Evolutionary conservation across 768 basidiomycete genomes (phyloP).

Genomic region (Pleurotus cornucopiae): DNA sequence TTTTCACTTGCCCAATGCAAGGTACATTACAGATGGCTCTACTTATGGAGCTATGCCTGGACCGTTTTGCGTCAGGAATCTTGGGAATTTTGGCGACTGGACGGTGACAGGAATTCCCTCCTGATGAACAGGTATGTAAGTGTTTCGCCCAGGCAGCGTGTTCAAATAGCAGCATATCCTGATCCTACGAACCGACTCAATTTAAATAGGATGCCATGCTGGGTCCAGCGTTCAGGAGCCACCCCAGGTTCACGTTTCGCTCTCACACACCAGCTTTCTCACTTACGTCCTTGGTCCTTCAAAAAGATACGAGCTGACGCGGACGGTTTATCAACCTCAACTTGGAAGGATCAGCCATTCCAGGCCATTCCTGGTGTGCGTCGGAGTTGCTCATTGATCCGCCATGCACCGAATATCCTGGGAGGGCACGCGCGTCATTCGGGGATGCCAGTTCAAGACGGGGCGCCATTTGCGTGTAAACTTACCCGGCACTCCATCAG

Average conservation of each 20-base stretch:
- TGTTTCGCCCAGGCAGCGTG: background rate
- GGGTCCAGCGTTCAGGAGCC: too few species aligned
- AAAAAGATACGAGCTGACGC: background rate
- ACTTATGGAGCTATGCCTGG: background rate
- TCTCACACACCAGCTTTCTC: too few species aligned
- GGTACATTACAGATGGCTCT: constrained; percentile 1
- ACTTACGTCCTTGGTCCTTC: background rate
- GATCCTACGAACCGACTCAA: too few species aligned
- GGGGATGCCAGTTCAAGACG: background rate
- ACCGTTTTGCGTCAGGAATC: background rate
- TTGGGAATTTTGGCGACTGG: background rate
- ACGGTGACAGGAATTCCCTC: background rate
- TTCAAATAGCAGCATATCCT: background rate
- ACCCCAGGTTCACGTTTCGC: too few species aligned
- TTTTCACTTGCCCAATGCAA: background rate
- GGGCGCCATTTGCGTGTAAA: background rate
- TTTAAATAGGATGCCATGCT: too few species aligned
- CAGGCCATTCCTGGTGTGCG: background rate
- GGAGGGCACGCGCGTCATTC: background rate
- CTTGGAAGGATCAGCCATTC: constrained; percentile 5
- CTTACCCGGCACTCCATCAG: background rate
- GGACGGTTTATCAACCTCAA: background rate
- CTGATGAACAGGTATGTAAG: background rate
- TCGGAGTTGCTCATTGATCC: constrained; percentile 7
- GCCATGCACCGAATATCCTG: background rate